phyloP scores from a whole-genome alignment of 202 grass and related monocot species.

The Carex arenaria region DNA sequence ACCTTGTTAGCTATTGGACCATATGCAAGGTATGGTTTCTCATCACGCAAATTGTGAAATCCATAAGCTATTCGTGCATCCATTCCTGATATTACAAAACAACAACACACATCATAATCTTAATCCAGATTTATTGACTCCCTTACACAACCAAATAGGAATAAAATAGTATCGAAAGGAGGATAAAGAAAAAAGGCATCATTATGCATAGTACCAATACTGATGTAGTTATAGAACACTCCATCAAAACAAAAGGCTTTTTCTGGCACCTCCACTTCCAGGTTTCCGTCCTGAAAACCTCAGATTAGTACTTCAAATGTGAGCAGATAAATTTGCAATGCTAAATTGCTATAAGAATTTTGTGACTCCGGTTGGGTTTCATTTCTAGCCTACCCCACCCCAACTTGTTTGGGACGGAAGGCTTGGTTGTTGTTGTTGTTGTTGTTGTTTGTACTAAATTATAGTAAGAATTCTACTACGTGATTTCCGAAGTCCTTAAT shows the following conservation, averaged over 20 bases:
- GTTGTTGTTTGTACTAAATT: not conserved
- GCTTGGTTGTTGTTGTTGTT: no score
- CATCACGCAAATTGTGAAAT: constrained; percentile 91
- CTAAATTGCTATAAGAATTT: not conserved
- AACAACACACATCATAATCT: constrained; percentile 14
- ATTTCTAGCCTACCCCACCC: no score
- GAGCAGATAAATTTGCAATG: constrained; percentile 6
- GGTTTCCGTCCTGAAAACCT: constrained; percentile 56
- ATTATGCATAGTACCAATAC: constrained; percentile 64
- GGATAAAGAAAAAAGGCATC: constrained; percentile 1
- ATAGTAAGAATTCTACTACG: not conserved
- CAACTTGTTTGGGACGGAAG: no score
- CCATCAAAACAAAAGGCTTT: constrained; percentile 77
- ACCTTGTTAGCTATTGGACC: constrained; percentile 97
- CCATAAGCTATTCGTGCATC: constrained; percentile 97
- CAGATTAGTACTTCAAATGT: constrained; percentile 18
- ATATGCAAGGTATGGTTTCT: constrained; percentile 77
- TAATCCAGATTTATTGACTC: constrained; percentile 13
- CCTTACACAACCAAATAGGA: constrained; percentile 21
- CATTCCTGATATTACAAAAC: constrained; percentile 56
- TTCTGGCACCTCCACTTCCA: constrained; percentile 59
- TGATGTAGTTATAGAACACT: constrained; percentile 97
- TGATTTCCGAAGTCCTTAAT: not conserved
- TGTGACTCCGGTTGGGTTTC: no score
- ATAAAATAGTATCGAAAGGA: constrained; percentile 12